Evolutionary conservation across 2,329 filamentous ascomycete genomes (phyloP).

Genomic region (Clonostachys rosea): DNA sequence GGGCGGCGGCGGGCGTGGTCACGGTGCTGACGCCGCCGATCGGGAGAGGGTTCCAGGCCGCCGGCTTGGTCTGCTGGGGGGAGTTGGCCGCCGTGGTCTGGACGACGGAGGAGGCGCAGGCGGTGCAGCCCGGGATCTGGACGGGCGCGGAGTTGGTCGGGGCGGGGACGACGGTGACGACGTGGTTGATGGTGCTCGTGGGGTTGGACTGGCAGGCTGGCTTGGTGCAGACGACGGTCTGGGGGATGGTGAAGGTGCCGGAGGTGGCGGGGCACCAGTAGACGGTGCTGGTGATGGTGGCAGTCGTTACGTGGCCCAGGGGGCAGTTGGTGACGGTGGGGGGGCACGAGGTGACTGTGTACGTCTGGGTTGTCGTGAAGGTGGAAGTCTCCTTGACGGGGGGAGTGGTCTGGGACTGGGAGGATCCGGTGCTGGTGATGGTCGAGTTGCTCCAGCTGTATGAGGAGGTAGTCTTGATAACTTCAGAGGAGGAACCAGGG

Average conservation of each 20-base stretch:
- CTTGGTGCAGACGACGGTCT: constrained; percentile 15
- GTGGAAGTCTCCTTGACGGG: constrained; percentile 14
- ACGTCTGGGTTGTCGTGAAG: constrained; percentile 15
- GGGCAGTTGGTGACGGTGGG: constrained; percentile 17
- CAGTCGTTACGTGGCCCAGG: constrained; percentile 18
- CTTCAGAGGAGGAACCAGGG: neutral
- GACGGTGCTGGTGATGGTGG: constrained; percentile 17
- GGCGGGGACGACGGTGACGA: neutral
- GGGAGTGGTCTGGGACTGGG: neutral
- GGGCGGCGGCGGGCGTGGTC: too few relatives aligned
- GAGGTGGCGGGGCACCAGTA: constrained; percentile 28
- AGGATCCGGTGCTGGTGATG: neutral
- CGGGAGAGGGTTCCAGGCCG: too few relatives aligned
- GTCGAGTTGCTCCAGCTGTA: neutral
- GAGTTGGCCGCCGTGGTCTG: too few relatives aligned
- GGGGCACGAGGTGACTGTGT: constrained; percentile 23
- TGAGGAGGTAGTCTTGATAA: neutral
- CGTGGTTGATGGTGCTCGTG: constrained; percentile 3
- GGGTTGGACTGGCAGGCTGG: constrained; percentile 5
- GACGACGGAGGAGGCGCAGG: too few relatives aligned
- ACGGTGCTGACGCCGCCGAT: too few relatives aligned
- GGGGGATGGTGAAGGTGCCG: constrained; percentile 18
- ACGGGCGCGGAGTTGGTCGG: neutral
- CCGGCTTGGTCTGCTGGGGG: too few relatives aligned
- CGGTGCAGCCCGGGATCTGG: constrained; percentile 3